phyloP scores from a whole-genome alignment of 2,329 filamentous ascomycete species.

The Diaporthe sp. region DNA sequence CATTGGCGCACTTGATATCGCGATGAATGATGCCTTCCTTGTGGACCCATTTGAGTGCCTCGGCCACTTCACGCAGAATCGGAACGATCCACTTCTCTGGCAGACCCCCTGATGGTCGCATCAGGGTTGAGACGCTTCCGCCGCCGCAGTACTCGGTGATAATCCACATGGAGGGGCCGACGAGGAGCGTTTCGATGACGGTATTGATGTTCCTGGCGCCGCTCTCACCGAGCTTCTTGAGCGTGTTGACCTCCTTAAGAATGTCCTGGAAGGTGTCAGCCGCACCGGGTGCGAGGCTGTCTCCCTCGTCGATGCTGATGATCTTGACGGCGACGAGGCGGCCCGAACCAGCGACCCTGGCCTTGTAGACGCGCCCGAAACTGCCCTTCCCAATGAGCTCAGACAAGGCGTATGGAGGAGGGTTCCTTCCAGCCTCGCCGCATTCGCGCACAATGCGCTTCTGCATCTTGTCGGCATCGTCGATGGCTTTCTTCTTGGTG shows the following conservation, averaged over 20 bases:
- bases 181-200: constrained; percentile 83
- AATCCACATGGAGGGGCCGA: constrained; percentile 88
- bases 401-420: constrained; percentile 72
- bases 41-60: constrained; percentile 78
- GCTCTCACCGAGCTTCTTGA: constrained; percentile 80
- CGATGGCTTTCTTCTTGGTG: constrained; percentile 63
- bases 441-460: constrained; percentile 70
- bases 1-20: constrained; percentile 83
- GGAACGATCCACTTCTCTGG: constrained; percentile 79
- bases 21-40: constrained; percentile 78
- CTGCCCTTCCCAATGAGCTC: constrained; percentile 79
- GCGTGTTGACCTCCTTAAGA: constrained; percentile 76
- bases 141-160: constrained; percentile 89
- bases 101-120: constrained; percentile 75
- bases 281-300: constrained; percentile 74
- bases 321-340: constrained; percentile 80
- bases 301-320: constrained; percentile 85
- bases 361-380: constrained; percentile 79
- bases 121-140: constrained; percentile 82
- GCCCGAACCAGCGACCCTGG: constrained; percentile 54
- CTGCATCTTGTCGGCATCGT: constrained; percentile 77
- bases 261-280: constrained; percentile 79
- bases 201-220: constrained; percentile 85
- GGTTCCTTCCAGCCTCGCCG: constrained; percentile 66
- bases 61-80: constrained; percentile 75